Percentiles rank a stretch among this genome's conserved stretches.
These are phyloP conservation scores for Claviceps sp. DNA, from an alignment of 2,329 filamentous ascomycete genomes.

Conservation along the genomic window DNA sequence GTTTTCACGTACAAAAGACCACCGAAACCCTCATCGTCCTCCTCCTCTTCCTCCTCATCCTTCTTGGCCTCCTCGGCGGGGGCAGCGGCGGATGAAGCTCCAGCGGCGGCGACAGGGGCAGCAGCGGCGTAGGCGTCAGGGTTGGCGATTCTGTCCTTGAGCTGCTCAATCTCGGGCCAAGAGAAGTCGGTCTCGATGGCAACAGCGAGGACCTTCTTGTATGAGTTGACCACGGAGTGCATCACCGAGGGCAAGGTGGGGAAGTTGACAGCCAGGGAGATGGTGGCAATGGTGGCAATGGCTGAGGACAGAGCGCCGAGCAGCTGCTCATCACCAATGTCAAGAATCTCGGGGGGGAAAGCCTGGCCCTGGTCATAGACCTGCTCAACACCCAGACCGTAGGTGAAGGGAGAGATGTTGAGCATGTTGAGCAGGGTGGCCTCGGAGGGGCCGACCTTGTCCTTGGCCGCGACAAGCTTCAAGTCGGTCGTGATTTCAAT, in stretches of 20 bases:
- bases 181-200: conserved; percentile 82
- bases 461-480: conserved; percentile 87
- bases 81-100: conserved; percentile 29
- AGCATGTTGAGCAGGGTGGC: conserved; percentile 98
- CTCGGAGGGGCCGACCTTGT: conserved; percentile 97
- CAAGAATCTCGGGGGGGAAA: conserved; percentile 74
- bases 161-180: conserved; percentile 91
- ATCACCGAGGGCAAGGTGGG: conserved; percentile 92
- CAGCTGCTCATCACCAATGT: conserved; percentile 91
- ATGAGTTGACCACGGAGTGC: conserved; percentile 91
- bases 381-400: conserved; percentile 92
- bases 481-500: conserved; percentile 98
- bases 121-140: conserved; percentile 87
- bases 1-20: conserved; percentile 53
- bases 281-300: conserved; percentile 73
- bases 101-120: conserved; percentile 51
- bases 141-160: conserved; percentile 99
- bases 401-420: conserved; percentile 99
- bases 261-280: conserved; percentile 90
- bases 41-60: conserved; percentile 57
- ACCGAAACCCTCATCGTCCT: conserved; percentile 59
- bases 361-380: conserved; percentile 97
- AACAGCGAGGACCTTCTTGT: conserved; percentile 92
- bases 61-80: conserved; percentile 50
- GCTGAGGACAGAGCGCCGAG: conserved; percentile 69